Evolutionary conservation across 495 filamentous ascomycete genomes (phyloP), one percentile per base, ranked within the genome.

Genomic region (Collariella sp.): DNA sequence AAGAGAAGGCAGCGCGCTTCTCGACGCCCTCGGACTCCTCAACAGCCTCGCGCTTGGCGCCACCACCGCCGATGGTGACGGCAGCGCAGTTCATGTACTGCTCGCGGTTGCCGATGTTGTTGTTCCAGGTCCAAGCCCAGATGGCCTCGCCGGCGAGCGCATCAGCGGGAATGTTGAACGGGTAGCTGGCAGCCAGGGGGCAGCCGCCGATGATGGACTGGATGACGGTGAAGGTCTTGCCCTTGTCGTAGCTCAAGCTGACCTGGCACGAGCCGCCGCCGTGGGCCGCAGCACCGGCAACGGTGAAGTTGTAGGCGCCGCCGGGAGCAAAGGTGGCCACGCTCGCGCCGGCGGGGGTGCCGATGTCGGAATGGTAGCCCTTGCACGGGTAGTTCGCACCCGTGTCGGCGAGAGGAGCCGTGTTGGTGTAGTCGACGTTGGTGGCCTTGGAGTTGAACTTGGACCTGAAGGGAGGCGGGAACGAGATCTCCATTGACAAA

Each of bases 71-170:
- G 64, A 86, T 80, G 39, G 68, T 76, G 56, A 86, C 75, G 19
- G 70, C 57, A 23, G 81, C 82, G 59, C 83, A 86, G 59, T 83
- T 81, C 81, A 82, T 82, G 70, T 86, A 86, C 62, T 79, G 77
- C 63, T 87, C 83, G 29, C 83, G 74, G 67, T 86, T 87, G 10
- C 83, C 85, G 42, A 81, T 67, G 45, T 74, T 61, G 72, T 87
- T 86, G 69, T 79, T 76, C 76, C 74, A 79, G 34, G 76, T 79
- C 85, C 84, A 88, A 19, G 80, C 77, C 56, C 87, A 80, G 35
- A 88, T 65, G 50, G 79, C 82, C 11, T 76, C 61, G 13, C 83
- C 84, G 36, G 71, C 64, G n/a, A 74, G 74, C 9, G 79, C 79
- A 44, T 82, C 80, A 1, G 65, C 57, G 5, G 87, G 87, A 33